A percentile compares a stretch with the other conserved stretches of the same genome.
These are phyloP conservation scores for Wickerhamomyces queroliae DNA, from an alignment of 805 yeast species.

Conservation along the genomic window DNA sequence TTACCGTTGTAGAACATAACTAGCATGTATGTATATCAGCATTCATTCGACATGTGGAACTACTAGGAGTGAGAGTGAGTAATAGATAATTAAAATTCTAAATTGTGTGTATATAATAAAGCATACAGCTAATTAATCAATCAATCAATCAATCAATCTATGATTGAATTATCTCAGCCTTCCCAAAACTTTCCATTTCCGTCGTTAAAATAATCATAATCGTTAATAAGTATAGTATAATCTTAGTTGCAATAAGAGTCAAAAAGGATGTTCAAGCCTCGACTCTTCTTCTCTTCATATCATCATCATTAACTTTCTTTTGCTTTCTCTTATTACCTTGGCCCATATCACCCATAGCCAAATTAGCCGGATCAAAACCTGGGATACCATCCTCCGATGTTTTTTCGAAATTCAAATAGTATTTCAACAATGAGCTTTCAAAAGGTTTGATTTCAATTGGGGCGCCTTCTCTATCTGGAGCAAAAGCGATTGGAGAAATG, in stretches of 20 bases:
- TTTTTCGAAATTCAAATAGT: constrained; percentile 54
- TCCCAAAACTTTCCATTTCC: background rate
- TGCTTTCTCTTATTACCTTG: constrained; percentile 32
- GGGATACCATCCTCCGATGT: constrained; percentile 69
- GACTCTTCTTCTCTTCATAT: constrained; percentile 21
- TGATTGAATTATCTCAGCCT: no score
- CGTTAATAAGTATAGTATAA: background rate
- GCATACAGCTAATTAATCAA: no score
- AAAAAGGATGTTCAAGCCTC: constrained; percentile 5
- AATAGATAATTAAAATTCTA: no score
- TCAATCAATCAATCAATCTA: no score
- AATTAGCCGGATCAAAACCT: constrained; percentile 63
- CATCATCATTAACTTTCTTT: constrained; percentile 28
- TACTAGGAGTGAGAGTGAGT: no score
- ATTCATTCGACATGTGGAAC: no score
- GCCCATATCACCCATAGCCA: constrained; percentile 49
- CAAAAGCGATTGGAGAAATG: constrained; percentile 32
- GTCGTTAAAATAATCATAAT: background rate
- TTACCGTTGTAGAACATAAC: no score
- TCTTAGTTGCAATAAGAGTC: background rate
- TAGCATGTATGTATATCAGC: no score
- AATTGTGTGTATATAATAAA: no score
- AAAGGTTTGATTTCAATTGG: constrained; percentile 45
- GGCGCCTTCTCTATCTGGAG: constrained; percentile 22
- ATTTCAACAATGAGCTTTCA: constrained; percentile 40